Evolutionary conservation across 257 asterid species (phyloP), one percentile per base, ranked within the genome.

Genomic region (Echites panduratus): DNA sequence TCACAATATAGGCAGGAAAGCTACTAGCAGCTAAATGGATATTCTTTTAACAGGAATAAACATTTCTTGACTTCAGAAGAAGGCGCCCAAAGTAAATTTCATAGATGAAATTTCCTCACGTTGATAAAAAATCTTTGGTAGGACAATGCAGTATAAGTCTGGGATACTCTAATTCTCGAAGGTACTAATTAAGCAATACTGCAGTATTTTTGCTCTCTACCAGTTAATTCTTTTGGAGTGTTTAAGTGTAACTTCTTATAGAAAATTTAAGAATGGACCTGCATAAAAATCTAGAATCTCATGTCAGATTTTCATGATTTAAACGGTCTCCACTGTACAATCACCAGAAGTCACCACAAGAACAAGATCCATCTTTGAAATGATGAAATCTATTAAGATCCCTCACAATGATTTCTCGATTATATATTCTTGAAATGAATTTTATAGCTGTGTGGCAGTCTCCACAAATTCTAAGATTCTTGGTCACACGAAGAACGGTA

Each of bases 281-380:
- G 43, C 66, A 59, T 0, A 5, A n/a, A 27, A 59, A 61, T 29
- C 63, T 56, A 17, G 35, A 35, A 56, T 56, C 63, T 14, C 8
- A 59, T 17, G 32, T 61, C 41, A 26, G 44, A 26, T 58, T 26
- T 58, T n/a, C 65, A 58, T 58, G 65, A 58, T 26, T 27, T 41
- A 59, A 59, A n/a, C 61, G 11, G 16, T 1, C 41, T 5, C 10
- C 65, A 59, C 32, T 63, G 67, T 57, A 54, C 27, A 62, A 50
- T 92, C 87, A 90, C 97, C 97, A 92, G 78, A 86, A 90, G 79
- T 90, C 97, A 75, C 89, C 89, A 63, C 97, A 92, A n/a, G 96
- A 87, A 83, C 97, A 93, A 44, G 74, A 76, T 74, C 84, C 76
- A 59, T 85, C 87, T 77, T 75, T 81, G 77, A 90, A 90, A 82